A percentile compares a stretch with the other conserved stretches of the same genome.
Evolutionary conservation across 129 eudicot genomes (phyloP).

Genomic region (Artemisia tridentata): DNA sequence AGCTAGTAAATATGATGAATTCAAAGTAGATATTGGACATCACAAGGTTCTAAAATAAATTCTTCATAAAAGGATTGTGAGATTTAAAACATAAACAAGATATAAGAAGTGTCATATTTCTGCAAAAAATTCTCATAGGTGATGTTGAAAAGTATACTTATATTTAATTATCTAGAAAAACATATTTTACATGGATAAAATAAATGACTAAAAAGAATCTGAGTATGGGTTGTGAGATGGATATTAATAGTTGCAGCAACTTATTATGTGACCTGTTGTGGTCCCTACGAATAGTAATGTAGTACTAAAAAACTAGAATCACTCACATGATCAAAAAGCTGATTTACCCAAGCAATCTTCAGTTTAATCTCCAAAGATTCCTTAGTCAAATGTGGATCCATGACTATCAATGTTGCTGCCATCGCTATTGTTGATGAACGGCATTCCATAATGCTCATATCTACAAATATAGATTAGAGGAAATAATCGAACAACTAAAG

Average conservation of each 20-base stretch:
- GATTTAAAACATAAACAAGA: too few species aligned
- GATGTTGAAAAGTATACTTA: too few species aligned
- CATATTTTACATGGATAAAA: too few species aligned
- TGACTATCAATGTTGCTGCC: conserved; percentile 56
- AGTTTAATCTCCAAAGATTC: conserved; percentile 47
- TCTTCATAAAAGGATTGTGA: too few species aligned
- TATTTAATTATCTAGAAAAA: too few species aligned
- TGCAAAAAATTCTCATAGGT: too few species aligned
- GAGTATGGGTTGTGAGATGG: neutral
- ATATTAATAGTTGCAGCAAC: neutral
- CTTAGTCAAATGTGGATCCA: conserved; percentile 48
- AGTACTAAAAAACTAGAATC: conserved; percentile 5
- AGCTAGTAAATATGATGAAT: too few species aligned
- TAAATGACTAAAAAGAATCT: neutral
- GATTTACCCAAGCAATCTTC: conserved; percentile 25
- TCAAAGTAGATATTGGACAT: too few species aligned
- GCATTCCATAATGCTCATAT: conserved; percentile 32
- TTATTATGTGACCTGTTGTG: neutral
- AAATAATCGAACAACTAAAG: neutral
- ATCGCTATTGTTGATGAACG: conserved; percentile 52
- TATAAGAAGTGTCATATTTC: too few species aligned
- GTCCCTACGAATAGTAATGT: conserved; percentile 1
- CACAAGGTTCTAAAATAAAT: too few species aligned
- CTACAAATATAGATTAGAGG: conserved; percentile 28
- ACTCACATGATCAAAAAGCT: conserved; percentile 49